Evolutionary conservation across 2,329 filamentous ascomycete genomes (phyloP), one percentile per base, ranked within the genome.

Genomic region (Claviceps sorghi): DNA sequence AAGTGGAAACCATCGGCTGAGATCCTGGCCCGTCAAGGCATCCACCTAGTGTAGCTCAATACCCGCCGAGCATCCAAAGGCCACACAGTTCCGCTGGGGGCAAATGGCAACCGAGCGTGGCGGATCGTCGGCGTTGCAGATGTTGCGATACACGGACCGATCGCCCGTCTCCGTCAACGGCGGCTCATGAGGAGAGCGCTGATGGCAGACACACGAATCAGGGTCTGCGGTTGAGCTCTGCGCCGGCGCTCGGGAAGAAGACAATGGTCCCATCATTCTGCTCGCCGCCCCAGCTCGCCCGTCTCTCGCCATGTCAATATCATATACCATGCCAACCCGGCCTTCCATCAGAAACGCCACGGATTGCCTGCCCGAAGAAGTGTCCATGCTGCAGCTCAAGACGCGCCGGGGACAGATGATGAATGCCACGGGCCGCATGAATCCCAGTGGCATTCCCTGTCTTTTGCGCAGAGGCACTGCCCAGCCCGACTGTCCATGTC

Each of bases 61-160:
- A 1, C 80, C 78, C 8, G 74, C 70, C 13, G 74, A 73, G 56
- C 78, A 83, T 15, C 82, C 82, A 66, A 84, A 85, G 9, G 80
- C 81, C 36, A 83, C 77, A 57, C 79, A 83, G 49, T 74, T 73
- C 46, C 78, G 72, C 53, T 81, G 77, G n/a, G 81, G 81, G 57
- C 78, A 83, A 36, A 85, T 76, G 0, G 81, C 77, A 10, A 84
- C 74, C 41, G 78, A 82, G n/a, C 77, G 74, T 13, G 82, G 82
- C 17, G 77, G 77, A 56, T 84, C 79, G 51, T 83, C 76, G 40
- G 74, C 65, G 2, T 75, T 78, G 59, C 81, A 83, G 42, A 85
- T 60, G 55, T 77, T 70, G 42, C 72, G 69, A 59, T 65, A 67
- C 41, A 65, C 56, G 44, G 58, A 62, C 49, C 60, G 58, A 34